phyloP scores from a whole-genome alignment of 257 asterid species.

The Capsicum chinense region DNA sequence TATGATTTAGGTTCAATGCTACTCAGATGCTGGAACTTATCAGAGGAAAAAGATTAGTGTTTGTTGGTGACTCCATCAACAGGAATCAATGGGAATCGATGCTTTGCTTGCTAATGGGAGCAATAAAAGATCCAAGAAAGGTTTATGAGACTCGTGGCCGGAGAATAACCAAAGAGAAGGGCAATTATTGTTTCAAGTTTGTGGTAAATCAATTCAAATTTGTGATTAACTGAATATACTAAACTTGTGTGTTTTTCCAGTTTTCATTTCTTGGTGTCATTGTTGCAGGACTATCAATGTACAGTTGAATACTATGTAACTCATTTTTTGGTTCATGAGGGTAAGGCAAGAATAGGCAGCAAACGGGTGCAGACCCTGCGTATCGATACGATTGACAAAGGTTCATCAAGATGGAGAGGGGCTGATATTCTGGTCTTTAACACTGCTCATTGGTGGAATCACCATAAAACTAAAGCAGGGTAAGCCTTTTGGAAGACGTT shows the following conservation, averaged over 20 bases:
- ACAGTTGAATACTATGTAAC: constrained; percentile 84
- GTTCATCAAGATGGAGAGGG: constrained; percentile 88
- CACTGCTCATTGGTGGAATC: constrained; percentile 98
- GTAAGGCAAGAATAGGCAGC: constrained; percentile 78
- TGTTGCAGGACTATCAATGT: constrained; percentile 77
- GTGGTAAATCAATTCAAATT: constrained; percentile 55
- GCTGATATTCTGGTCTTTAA: constrained; percentile 91
- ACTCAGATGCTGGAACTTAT: constrained; percentile 78
- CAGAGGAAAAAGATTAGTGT: constrained; percentile 86
- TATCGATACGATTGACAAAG: constrained; percentile 78
- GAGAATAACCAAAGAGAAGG: constrained; percentile 80
- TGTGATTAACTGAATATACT: neutral
- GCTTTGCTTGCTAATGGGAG: constrained; percentile 86
- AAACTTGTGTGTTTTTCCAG: neutral
- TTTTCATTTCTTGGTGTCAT: neutral
- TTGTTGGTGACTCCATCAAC: constrained; percentile 89
- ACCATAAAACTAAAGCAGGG: constrained; percentile 91
- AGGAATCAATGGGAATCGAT: constrained; percentile 97
- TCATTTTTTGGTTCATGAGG: constrained; percentile 81
- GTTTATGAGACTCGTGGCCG: constrained; percentile 84
- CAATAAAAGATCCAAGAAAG: constrained; percentile 70
- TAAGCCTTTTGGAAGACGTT: constrained; percentile 32
- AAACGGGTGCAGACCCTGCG: constrained; percentile 74
- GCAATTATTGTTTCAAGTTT: constrained; percentile 80
- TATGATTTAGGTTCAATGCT: constrained; percentile 66